A percentile compares a stretch with the other conserved stretches of the same genome.
These are phyloP conservation scores for Phytophthora cryptogea DNA, from an alignment of 352 stramenopile genomes.

Conservation along the genomic window DNA sequence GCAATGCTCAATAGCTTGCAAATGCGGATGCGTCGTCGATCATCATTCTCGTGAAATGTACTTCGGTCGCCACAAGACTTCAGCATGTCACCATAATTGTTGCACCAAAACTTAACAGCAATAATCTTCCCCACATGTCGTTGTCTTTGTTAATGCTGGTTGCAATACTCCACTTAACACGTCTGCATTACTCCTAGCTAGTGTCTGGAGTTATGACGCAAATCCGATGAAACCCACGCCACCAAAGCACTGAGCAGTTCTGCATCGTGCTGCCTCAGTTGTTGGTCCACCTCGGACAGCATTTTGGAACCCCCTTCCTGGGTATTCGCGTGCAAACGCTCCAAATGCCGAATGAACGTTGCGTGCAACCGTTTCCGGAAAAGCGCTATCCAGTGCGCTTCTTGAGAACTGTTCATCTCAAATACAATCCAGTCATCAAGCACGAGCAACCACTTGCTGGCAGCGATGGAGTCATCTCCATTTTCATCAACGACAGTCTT, in stretches of 20 bases:
- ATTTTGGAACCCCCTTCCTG: conserved; percentile 20
- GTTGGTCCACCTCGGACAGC: conserved; percentile 14
- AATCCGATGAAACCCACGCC: conserved; percentile 57
- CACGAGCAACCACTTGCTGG: conserved; percentile 52
- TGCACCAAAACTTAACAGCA: too few species aligned
- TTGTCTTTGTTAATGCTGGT: too few species aligned
- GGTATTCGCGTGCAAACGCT: conserved; percentile 51
- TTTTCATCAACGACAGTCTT: conserved; percentile 14
- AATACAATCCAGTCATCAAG: conserved; percentile 84
- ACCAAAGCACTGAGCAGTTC: conserved; percentile 54
- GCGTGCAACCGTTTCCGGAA: conserved; percentile 64
- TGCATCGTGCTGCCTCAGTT: conserved; percentile 52
- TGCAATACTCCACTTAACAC: background rate
- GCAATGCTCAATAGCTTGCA: conserved; percentile 59
- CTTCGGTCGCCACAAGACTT: too few species aligned
- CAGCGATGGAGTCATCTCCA: conserved; percentile 1
- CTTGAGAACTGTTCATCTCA: conserved; percentile 44
- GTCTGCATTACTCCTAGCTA: background rate
- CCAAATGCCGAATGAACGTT: conserved; percentile 69
- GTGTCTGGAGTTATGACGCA: conserved; percentile 25
- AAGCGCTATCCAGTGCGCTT: conserved; percentile 50
- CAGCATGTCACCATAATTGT: too few species aligned
- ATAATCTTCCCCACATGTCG: too few species aligned
- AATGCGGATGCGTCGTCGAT: conserved; percentile 58
- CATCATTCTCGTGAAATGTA: conserved; percentile 48